Conservation (phyloP, 768 basidiomycete species). For the Serendipita vermifera region DNA sequence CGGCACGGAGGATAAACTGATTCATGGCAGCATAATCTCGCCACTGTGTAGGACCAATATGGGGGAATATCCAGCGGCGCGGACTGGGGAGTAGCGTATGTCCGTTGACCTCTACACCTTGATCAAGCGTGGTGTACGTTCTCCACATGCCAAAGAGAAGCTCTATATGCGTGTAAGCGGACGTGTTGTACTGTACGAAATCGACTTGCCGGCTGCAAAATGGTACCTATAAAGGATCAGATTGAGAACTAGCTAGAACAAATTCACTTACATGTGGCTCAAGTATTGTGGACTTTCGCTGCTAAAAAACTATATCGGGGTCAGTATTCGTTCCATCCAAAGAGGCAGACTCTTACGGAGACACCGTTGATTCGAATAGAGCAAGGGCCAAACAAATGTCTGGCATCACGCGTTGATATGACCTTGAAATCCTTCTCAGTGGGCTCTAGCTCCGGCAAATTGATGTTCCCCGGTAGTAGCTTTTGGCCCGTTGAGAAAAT, state of each 20-base stretch:
- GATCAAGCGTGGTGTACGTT: slow-evolving; percentile 72
- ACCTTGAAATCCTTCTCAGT: slow-evolving; percentile 68
- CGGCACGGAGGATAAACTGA: slow-evolving; percentile 64
- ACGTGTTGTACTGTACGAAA: slow-evolving; percentile 59
- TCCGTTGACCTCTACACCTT: slow-evolving; percentile 48
- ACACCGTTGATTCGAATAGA: slow-evolving; percentile 62
- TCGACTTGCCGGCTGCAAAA: slow-evolving; percentile 6
- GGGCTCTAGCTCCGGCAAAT: slow-evolving; percentile 48
- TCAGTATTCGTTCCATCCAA: background rate
- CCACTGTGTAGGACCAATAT: slow-evolving; percentile 66
- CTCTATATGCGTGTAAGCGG: slow-evolving; percentile 90
- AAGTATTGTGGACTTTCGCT: slow-evolving; percentile 84
- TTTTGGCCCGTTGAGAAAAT: slow-evolving; percentile 59
- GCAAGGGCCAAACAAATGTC: slow-evolving; percentile 51
- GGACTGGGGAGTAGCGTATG: slow-evolving; percentile 60
- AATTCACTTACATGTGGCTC: slow-evolving; percentile 19
- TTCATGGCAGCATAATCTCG: slow-evolving; percentile 88
- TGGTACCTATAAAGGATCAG: background rate
- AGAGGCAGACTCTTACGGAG: slow-evolving; percentile 38
- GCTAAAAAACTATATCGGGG: slow-evolving; percentile 44
- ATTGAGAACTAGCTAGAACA: background rate
- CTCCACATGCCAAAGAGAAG: slow-evolving; percentile 89
- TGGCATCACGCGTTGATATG: slow-evolving; percentile 55
- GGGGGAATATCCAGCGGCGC: slow-evolving; percentile 63
- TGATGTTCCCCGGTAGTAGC: slow-evolving; percentile 46